Base-by-base conservation (phyloP, 2,329 filamentous ascomycete species). In the Nigrospora oryzae region DNA sequence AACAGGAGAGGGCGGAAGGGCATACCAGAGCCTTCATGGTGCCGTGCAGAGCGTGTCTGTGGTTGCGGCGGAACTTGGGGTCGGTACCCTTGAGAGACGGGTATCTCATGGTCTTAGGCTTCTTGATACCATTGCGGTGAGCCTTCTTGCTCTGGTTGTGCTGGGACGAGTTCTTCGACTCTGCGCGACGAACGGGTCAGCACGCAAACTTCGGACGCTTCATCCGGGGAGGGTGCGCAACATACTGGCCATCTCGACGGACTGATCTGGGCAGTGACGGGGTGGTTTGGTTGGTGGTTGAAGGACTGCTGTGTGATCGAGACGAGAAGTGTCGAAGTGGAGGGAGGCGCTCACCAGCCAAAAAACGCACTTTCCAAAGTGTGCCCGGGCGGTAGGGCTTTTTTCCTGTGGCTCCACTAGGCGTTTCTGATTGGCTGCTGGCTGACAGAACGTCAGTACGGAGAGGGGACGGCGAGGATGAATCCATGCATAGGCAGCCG, bases 111-210 rank as follows among this genome's bases (percentile, higher is more conserved):
- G 93, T 97, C 84, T 95, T 96, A 58, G 93, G 93, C 86, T 96
- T 97, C 86, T 97, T 97, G 83, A 98, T 98, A 77, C 93, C 93
- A 81, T 98, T 98, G 70, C 86, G 84, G 85, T 98, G 93, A 77
- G 89, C 90, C 87, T 98, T 98, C 80, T 86, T 86, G 72, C 81
- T 83, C 84, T 93, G 86, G 78, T 96, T 96, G 79, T 96, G 89
- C 82, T 97, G 91, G 66, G 91, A 96, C 77, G 89, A 94, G 85
- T 97, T 97, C 89, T 97, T 97, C 66, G 93, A 97, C 83, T 97
- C 90, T 96, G 69, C 47, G 48, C 37, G 35, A 45, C 35, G 32
- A 48, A 40, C 45, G 44, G 32, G 53, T 66, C 43, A 68, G 58
- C 52, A 53, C 30, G 38, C 19, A 10, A 11, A 17, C 14, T 46